Conservation (phyloP, 495 filamentous ascomycete genomes). For the Penicillium longicatenatum region DNA sequence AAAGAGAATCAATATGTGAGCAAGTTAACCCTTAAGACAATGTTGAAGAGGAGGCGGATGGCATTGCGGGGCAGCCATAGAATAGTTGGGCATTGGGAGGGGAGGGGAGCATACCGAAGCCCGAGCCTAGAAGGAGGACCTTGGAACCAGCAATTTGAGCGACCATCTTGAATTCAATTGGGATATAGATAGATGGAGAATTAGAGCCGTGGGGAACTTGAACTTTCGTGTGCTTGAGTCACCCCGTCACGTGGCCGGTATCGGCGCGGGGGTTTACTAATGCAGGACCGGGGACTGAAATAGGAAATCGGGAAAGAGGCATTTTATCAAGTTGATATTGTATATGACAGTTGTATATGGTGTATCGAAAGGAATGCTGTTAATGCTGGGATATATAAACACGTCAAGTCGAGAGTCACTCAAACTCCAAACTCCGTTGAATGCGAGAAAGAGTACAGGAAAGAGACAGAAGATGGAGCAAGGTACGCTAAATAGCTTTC, state of each 20-base stretch:
- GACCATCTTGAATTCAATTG: slow-evolving; percentile 34
- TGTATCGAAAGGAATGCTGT: slow-evolving; percentile 2
- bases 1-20: slow-evolving; percentile 14
- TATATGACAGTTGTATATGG: background rate
- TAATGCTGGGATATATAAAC: slow-evolving; percentile 8
- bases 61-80: slow-evolving; percentile 34
- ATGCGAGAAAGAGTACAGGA: slow-evolving; percentile 19
- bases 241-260: slow-evolving; percentile 31
- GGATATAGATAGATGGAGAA: slow-evolving; percentile 15
- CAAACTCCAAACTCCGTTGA: slow-evolving; percentile 17
- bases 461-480: slow-evolving; percentile 8
- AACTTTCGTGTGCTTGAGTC: slow-evolving; percentile 22
- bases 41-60: background rate
- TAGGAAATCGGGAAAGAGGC: background rate
- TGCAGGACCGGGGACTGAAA: slow-evolving; percentile 2
- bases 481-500: slow-evolving; percentile 32
- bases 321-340: no score
- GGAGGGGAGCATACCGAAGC: slow-evolving; percentile 56
- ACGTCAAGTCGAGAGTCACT: background rate
- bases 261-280: slow-evolving; percentile 27
- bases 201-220: slow-evolving; percentile 10
- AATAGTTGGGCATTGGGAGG: slow-evolving; percentile 1
- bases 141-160: slow-evolving; percentile 48
- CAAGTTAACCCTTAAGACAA: slow-evolving; percentile 9
- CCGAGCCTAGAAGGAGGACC: slow-evolving; percentile 74